These are phyloP conservation scores for Colletotrichum brevisporum DNA, from an alignment of 2,329 filamentous ascomycete species.

Conservation along the genomic window DNA sequence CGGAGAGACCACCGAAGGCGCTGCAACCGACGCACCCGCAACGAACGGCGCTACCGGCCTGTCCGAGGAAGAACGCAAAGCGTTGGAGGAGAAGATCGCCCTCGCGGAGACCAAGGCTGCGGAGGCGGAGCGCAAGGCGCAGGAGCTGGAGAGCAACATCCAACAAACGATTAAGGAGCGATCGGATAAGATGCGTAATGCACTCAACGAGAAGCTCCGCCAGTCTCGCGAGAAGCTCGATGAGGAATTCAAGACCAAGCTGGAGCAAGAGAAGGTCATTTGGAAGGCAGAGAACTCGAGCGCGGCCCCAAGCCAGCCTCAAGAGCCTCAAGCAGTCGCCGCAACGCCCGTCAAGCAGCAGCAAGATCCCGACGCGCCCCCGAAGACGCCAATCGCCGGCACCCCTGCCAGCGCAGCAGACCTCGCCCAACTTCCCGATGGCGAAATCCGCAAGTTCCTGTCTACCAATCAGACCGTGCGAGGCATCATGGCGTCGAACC, in stretches of 20 bases:
- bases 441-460: slow-evolving; percentile 70
- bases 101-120: slow-evolving; percentile 72
- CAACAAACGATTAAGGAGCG: slow-evolving; percentile 73
- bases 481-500: slow-evolving; percentile 71
- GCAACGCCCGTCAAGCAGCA: slow-evolving; percentile 60
- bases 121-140: slow-evolving; percentile 74
- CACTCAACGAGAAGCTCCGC: slow-evolving; percentile 78
- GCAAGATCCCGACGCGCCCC: slow-evolving; percentile 45
- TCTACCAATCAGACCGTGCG: slow-evolving; percentile 70
- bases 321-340: slow-evolving; percentile 44
- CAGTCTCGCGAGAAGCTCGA: slow-evolving; percentile 68
- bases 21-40: background rate
- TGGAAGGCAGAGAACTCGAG: slow-evolving; percentile 68
- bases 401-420: slow-evolving; percentile 51
- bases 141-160: slow-evolving; percentile 75
- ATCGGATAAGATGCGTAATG: slow-evolving; percentile 78
- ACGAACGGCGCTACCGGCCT: slow-evolving; percentile 49
- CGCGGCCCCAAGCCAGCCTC: slow-evolving; percentile 42
- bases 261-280: slow-evolving; percentile 75
- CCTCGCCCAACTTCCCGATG: slow-evolving; percentile 65
- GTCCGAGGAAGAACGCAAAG: slow-evolving; percentile 71
- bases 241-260: slow-evolving; percentile 67
- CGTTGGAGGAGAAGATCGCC: slow-evolving; percentile 71
- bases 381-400: slow-evolving; percentile 54
- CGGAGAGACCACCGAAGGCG: slow-evolving; percentile 1